phyloP scores from a whole-genome alignment of 2,329 filamentous ascomycete genomes.

The Xylariaceae sp. region DNA sequence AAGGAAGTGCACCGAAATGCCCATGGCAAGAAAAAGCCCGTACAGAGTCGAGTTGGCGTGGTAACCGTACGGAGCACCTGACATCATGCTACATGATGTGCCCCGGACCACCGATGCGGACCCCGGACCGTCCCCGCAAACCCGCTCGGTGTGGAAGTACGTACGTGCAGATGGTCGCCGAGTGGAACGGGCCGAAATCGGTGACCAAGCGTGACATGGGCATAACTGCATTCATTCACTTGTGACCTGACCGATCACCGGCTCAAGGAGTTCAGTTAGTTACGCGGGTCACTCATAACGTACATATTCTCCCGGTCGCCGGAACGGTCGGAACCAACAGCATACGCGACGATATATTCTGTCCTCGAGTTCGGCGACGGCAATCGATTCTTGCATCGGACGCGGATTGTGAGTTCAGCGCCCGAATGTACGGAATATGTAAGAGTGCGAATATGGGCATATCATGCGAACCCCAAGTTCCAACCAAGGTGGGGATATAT shows the following conservation, averaged over 20 bases:
- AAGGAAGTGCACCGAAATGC: neutral
- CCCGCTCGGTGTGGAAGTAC: slow-evolving; percentile 8
- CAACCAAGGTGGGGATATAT: neutral
- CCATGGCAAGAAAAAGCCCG: neutral
- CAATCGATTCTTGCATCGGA: too few relatives aligned
- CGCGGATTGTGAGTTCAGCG: too few relatives aligned
- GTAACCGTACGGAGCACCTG: neutral
- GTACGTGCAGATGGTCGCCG: slow-evolving; percentile 4
- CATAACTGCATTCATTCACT: too few relatives aligned
- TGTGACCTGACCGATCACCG: too few relatives aligned
- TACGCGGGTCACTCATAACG: too few relatives aligned
- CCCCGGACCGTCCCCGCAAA: slow-evolving; percentile 3
- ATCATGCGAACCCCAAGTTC: neutral
- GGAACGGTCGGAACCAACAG: too few relatives aligned
- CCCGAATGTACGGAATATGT: too few relatives aligned
- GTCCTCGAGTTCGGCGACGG: too few relatives aligned
- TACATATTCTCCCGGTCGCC: too few relatives aligned
- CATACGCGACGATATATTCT: too few relatives aligned
- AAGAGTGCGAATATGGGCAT: neutral
- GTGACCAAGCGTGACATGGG: neutral
- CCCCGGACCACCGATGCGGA: slow-evolving; percentile 1
- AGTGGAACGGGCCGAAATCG: slow-evolving; percentile 7
- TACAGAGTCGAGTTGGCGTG: neutral
- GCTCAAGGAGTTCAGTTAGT: too few relatives aligned
- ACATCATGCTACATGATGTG: neutral